Evolutionary conservation across 2,329 filamentous ascomycete genomes (phyloP), one percentile per base, ranked within the genome.

Genomic region (Delphinella strobiligena): DNA sequence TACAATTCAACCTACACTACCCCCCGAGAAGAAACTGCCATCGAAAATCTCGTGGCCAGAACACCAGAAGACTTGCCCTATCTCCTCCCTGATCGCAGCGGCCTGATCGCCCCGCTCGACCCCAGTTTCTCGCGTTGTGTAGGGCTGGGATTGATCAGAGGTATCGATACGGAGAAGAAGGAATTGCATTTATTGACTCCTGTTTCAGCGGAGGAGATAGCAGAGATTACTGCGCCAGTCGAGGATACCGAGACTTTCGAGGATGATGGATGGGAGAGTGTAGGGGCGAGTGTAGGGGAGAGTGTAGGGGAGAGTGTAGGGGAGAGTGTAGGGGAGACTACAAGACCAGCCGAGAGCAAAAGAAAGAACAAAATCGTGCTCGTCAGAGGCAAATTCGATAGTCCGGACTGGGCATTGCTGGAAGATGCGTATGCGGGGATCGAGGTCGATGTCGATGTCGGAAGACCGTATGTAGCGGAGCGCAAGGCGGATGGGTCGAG

Each of bases 61-160:
- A 64, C 61, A 3, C 62, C 66, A 1, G 72, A 78, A 50, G 64
- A 65, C 0, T 63, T 87, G 2, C 82, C 82, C 0, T 76, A 77
- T 43, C 70, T 87, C 41, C 59, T 69, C 12, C 73, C 75, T 15
- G 53, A 66, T 1, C 59, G 66, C 17, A 66, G 69, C n/a, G 62
- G 65, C 2, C 66, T 68, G 1, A 50, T 55, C 3, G 45, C 49
- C 15, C 55, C 63, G 4, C 67, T 84, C 1, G 66, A 82, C 47
- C 80, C 82, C 0, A 59, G 54, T 19, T 63, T 71, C 50, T 80
- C 75, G 0, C 64, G 64, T 16, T 67, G 73, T 11, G 56, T 85
- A 3, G 81, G 80, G 2, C 62, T 83, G 2, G 80, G 73, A 0
- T 64, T 89, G 7, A 58, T 91, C n/a, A 72, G 81, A 1, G 80